Evolutionary conservation across 2,329 filamentous ascomycete genomes (phyloP).

Genomic region (Venturia carpophila): DNA sequence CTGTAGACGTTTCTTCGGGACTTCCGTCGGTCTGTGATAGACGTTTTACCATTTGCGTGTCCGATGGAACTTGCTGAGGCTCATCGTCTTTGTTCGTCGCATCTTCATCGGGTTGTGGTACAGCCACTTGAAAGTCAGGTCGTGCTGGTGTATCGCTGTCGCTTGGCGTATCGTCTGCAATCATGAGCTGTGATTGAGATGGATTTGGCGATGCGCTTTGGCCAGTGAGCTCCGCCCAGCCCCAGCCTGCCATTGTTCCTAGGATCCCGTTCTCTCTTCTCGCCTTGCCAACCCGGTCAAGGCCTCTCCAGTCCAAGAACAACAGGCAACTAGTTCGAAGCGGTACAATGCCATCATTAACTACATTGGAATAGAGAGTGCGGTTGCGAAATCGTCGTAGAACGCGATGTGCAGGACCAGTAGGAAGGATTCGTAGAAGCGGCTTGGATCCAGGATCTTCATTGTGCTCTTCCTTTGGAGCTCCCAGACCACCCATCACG

Average conservation of each 20-base stretch:
- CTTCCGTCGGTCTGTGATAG: constrained; percentile 20
- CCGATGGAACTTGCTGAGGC: constrained; percentile 25
- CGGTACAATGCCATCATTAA: constrained; percentile 95
- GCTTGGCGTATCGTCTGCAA: constrained; percentile 22
- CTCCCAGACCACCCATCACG: constrained; percentile 70
- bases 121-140: constrained; percentile 35
- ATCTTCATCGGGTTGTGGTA: constrained; percentile 62
- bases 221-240: constrained; percentile 84
- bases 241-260: constrained; percentile 86
- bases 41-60: constrained; percentile 26
- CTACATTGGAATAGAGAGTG: constrained; percentile 92
- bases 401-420: constrained; percentile 80
- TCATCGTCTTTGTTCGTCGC: constrained; percentile 61
- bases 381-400: constrained; percentile 82
- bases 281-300: constrained; percentile 90
- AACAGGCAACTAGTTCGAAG: constrained; percentile 90
- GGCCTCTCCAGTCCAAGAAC: constrained; percentile 91
- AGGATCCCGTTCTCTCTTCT: constrained; percentile 85
- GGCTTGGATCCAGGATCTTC: constrained; percentile 79
- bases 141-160: constrained; percentile 12
- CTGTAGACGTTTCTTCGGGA: constrained; percentile 18
- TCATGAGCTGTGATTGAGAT: constrained; percentile 26
- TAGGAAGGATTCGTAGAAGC: constrained; percentile 78
- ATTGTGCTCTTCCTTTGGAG: constrained; percentile 45
- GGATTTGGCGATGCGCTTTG: constrained; percentile 55